These are phyloP conservation scores for Penicillium freii DNA, from an alignment of 2,329 filamentous ascomycete genomes.

Conservation along the genomic window DNA sequence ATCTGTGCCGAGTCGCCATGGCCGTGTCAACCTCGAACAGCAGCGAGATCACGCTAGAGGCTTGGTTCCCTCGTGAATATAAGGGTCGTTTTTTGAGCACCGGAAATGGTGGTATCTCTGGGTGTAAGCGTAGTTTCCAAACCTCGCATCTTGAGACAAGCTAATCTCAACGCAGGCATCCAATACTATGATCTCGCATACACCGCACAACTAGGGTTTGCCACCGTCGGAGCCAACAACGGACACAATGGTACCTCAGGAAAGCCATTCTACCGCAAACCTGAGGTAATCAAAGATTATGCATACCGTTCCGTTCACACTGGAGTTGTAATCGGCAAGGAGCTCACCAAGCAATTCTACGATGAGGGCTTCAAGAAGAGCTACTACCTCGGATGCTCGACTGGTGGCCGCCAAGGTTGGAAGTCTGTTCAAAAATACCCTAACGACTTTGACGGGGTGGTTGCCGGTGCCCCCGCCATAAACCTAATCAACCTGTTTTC, in stretches of 20 bases:
- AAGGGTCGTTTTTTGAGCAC: slow-evolving; percentile 49
- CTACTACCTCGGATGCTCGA: slow-evolving; percentile 51
- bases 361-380: slow-evolving; percentile 42
- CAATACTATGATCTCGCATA: slow-evolving; percentile 49
- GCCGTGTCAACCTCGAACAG: slow-evolving; percentile 43
- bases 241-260: slow-evolving; percentile 52
- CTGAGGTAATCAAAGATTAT: slow-evolving; percentile 50
- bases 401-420: slow-evolving; percentile 51
- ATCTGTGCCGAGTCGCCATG: slow-evolving; percentile 46
- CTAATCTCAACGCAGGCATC: slow-evolving; percentile 35
- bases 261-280: slow-evolving; percentile 47
- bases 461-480: slow-evolving; percentile 46
- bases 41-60: slow-evolving; percentile 49
- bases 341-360: slow-evolving; percentile 43
- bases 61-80: slow-evolving; percentile 50
- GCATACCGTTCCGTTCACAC: slow-evolving; percentile 48
- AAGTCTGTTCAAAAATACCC: slow-evolving; percentile 48
- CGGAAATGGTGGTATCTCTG: slow-evolving; percentile 51
- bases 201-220: slow-evolving; percentile 44
- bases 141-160: background rate
- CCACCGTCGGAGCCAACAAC: slow-evolving; percentile 50
- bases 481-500: slow-evolving; percentile 46
- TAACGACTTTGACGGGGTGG: slow-evolving; percentile 50
- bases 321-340: slow-evolving; percentile 41
- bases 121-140: slow-evolving; percentile 37